Evolutionary conservation across 2,329 filamentous ascomycete genomes (phyloP), one percentile per base, ranked within the genome.

Genomic region (Colletotrichum filicis): DNA sequence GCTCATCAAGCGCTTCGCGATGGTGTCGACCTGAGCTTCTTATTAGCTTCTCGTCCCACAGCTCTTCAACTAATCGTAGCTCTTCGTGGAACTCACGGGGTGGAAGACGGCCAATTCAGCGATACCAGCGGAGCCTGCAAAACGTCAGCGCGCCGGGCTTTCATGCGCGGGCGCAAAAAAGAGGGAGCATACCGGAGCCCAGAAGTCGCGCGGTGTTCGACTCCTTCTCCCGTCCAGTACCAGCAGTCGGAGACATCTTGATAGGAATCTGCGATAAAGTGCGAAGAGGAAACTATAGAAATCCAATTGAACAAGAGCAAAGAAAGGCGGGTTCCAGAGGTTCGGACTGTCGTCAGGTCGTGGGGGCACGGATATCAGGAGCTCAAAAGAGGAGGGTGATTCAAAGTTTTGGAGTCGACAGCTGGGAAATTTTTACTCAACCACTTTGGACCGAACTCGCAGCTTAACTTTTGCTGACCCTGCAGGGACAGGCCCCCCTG

Each of bases 1-100:
- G 91, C 95, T 98, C 97, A 99, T 99, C 85, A 99, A 91, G 78
- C 97, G 94, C 89, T 99, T 99, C 76, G 97, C 96, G 80, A 97
- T 98, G 63, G 97, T 99, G 86, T 99, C 97, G 83, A 99, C 94
- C 94, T 96, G 74, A 14, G 57, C 65, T n/a, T 14, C 22, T 30
- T 28, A 30, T 73, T 61, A 73, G 67, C 63, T 42, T 19, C 46
- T 42, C 24, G n/a, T 37, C 22, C 26, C 37, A 42, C 22, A 12
- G 42, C 19, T 19, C 42, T 14, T n/a, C 9, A 3, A 60, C 22
- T 19, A 5, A 37, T 24, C 30, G 30, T 52, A 67, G 49, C 35
- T 58, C 63, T 16, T 53, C 22, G 28, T 9, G 35, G 22, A 8
- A 56, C 88, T 77, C 89, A 95, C 95, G 76, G 95, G 95, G 82